A percentile compares a stretch with the other conserved stretches of the same genome.
phyloP scores from a whole-genome alignment of 2,329 filamentous ascomycete species.

The Penicillium occitanis region DNA sequence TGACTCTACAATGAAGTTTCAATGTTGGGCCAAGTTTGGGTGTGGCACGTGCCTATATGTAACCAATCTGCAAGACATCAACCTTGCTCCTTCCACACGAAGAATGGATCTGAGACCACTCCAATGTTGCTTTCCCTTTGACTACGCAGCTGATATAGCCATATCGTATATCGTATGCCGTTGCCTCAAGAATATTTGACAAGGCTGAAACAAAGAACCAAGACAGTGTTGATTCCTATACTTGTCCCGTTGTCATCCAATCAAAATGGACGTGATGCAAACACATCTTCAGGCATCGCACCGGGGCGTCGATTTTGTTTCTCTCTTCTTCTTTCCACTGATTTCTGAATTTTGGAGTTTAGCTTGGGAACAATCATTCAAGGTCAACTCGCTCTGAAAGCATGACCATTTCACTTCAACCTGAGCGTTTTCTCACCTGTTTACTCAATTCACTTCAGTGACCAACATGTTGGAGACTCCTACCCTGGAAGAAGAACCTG shows the following conservation, averaged over 20 bases:
- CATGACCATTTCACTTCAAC: neutral
- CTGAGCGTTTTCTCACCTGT: neutral
- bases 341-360: neutral
- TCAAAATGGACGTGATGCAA: neutral
- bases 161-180: neutral
- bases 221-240: neutral
- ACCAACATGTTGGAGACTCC: neutral
- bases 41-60: neutral
- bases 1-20: neutral
- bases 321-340: neutral
- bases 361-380: neutral
- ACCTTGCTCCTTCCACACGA: neutral
- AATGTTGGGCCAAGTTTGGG: neutral
- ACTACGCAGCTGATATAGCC: neutral
- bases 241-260: neutral
- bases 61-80: neutral
- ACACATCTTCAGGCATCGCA: neutral
- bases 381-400: neutral
- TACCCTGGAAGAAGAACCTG: neutral
- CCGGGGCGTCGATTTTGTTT: neutral
- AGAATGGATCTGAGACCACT: too few species aligned
- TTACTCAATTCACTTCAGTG: neutral
- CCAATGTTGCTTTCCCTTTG: neutral
- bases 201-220: neutral
- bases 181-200: neutral